Evolutionary conservation across 768 basidiomycete genomes (phyloP).

Genomic region (Leccinum obscurum): DNA sequence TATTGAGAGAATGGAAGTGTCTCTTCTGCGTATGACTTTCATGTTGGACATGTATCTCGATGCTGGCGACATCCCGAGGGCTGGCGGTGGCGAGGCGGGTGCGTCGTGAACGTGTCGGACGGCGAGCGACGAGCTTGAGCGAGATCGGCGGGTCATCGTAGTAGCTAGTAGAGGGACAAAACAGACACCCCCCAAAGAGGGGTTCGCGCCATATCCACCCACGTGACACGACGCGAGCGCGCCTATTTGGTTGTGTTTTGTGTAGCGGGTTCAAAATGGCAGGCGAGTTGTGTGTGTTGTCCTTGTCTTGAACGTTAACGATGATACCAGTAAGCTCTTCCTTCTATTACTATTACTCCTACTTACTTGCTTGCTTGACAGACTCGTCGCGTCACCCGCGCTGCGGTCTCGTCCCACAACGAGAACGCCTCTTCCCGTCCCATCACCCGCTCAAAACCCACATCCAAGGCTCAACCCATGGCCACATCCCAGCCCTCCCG

Average conservation of each 20-base stretch:
- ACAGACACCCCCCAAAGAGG: slow-evolving; percentile 14
- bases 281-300: slow-evolving; percentile 18
- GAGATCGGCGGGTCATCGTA: slow-evolving; percentile 23
- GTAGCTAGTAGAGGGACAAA: background rate
- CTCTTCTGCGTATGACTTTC: slow-evolving; percentile 75
- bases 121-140: slow-evolving; percentile 29
- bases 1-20: slow-evolving; percentile 76
- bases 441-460: slow-evolving; percentile 60
- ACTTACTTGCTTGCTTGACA: slow-evolving; percentile 23
- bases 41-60: slow-evolving; percentile 76
- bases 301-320: slow-evolving; percentile 38
- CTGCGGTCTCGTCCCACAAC: slow-evolving; percentile 52
- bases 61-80: slow-evolving; percentile 58
- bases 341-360: background rate
- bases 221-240: slow-evolving; percentile 41
- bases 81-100: slow-evolving; percentile 9
- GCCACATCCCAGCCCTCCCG: slow-evolving; percentile 40
- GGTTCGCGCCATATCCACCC: slow-evolving; percentile 15
- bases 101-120: slow-evolving; percentile 12
- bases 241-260: slow-evolving; percentile 39
- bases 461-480: slow-evolving; percentile 38
- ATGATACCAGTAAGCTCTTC: slow-evolving; percentile 45
- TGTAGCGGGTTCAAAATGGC: slow-evolving; percentile 37
- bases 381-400: slow-evolving; percentile 66
- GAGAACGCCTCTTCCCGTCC: slow-evolving; percentile 73